These are phyloP conservation scores for Talaromyces amestolkiae DNA, from an alignment of 2,329 filamentous ascomycete genomes.

Conservation along the genomic window DNA sequence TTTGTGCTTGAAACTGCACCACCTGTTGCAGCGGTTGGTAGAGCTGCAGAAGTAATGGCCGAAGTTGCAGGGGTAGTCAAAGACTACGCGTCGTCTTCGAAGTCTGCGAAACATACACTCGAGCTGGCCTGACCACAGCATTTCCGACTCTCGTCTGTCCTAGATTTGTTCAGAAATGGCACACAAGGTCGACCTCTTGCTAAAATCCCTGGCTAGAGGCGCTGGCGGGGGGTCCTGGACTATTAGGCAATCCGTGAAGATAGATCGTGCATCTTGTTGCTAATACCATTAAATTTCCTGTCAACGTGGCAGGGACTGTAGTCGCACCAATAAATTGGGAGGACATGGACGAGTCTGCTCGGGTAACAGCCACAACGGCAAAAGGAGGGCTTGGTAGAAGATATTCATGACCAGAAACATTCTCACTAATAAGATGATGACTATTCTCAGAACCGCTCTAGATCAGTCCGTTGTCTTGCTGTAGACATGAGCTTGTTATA, in stretches of 20 bases:
- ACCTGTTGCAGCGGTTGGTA: not conserved
- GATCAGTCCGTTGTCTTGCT: not conserved
- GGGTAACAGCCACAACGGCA: not conserved
- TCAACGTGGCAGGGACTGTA: not conserved
- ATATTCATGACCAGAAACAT: not conserved
- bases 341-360: not conserved
- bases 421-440: not conserved
- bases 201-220: conserved; percentile 3
- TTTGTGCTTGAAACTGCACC: not conserved
- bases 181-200: conserved; percentile 3
- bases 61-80: not conserved
- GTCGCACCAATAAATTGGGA: conserved; percentile 9
- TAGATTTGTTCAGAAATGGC: conserved; percentile 5
- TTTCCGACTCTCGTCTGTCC: conserved; percentile 1
- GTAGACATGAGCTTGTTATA: not conserved
- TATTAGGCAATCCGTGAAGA: not conserved
- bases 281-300: not conserved
- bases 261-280: not conserved
- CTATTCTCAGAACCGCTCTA: not conserved
- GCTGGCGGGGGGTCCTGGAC: not conserved
- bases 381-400: not conserved
- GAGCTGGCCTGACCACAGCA: conserved; percentile 10
- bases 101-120: conserved; percentile 4
- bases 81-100: not conserved
- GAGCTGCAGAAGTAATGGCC: not conserved